phyloP scores from a whole-genome alignment of 352 stramenopile species.

The Paralagenidium karlingii region DNA sequence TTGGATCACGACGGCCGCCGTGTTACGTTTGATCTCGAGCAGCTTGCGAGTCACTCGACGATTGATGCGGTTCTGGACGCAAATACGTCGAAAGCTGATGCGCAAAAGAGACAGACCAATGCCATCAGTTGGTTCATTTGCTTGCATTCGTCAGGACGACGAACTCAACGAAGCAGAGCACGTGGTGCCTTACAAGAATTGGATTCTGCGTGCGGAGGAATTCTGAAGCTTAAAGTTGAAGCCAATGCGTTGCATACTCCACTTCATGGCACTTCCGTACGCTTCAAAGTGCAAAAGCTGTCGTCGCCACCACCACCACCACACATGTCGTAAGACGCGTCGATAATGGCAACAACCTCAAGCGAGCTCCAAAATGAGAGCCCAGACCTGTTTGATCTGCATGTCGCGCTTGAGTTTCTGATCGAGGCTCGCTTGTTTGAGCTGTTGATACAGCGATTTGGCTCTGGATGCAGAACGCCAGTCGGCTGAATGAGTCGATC shows the following conservation, averaged over 20 bases:
- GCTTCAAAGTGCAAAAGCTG: slow-evolving; percentile 39
- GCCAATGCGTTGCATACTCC: slow-evolving; percentile 35
- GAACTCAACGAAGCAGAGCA: too few species aligned
- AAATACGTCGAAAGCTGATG: slow-evolving; percentile 25
- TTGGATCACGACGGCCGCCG: slow-evolving; percentile 4
- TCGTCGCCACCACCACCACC: background rate
- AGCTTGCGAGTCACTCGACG: slow-evolving; percentile 10
- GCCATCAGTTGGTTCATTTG: too few species aligned
- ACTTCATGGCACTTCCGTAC: slow-evolving; percentile 36
- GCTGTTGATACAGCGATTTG: slow-evolving; percentile 10
- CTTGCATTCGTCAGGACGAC: too few species aligned
- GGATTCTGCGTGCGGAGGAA: slow-evolving; percentile 24
- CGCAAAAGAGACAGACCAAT: too few species aligned
- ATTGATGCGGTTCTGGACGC: slow-evolving; percentile 14
- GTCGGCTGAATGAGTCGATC: too few species aligned
- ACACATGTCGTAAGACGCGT: background rate
- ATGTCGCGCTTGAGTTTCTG: slow-evolving; percentile 20
- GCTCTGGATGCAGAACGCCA: too few species aligned
- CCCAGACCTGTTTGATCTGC: slow-evolving; percentile 24
- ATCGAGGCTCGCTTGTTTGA: slow-evolving; percentile 26
- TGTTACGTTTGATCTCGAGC: slow-evolving; percentile 18
- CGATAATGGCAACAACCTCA: background rate
- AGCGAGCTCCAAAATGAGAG: background rate
- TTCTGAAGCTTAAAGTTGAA: slow-evolving; percentile 39
- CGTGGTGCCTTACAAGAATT: too few species aligned